A percentile compares a stretch with the other conserved stretches of the same genome.
Conservation (phyloP, 2,329 filamentous ascomycete species). For the Zopfia rhizophila region DNA sequence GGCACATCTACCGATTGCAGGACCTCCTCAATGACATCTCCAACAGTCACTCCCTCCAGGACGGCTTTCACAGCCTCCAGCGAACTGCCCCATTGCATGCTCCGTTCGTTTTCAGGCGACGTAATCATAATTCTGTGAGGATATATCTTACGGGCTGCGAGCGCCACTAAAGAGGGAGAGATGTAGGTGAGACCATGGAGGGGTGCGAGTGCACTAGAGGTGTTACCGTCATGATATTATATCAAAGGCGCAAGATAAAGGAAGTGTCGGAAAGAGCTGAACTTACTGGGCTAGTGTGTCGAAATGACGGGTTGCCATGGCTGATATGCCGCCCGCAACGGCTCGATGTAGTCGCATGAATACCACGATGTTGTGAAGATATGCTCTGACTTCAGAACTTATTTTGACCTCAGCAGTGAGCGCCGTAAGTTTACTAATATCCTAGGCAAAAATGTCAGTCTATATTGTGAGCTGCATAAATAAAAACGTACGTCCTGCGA, state of each 20-base stretch:
- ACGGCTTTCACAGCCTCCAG: slow-evolving; percentile 73
- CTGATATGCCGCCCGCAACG: slow-evolving; percentile 80
- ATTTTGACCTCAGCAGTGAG: slow-evolving; percentile 69
- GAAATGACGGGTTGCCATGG: slow-evolving; percentile 82
- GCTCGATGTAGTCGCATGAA: slow-evolving; percentile 91
- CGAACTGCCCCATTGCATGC: slow-evolving; percentile 92
- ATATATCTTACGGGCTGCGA: slow-evolving; percentile 89
- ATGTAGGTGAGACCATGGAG: slow-evolving; percentile 84
- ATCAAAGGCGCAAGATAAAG: background rate
- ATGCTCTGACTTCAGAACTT: slow-evolving; percentile 81
- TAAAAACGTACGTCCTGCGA: slow-evolving; percentile 55
- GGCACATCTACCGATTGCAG: slow-evolving; percentile 67
- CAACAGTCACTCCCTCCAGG: slow-evolving; percentile 68
- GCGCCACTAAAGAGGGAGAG: slow-evolving; percentile 82
- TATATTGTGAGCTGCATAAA: background rate
- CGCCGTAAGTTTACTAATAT: slow-evolving; percentile 69
- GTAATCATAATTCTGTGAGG: slow-evolving; percentile 82
- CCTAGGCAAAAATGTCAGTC: slow-evolving; percentile 36
- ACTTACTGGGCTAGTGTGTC: slow-evolving; percentile 70
- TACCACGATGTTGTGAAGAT: slow-evolving; percentile 86
- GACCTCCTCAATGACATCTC: slow-evolving; percentile 68
- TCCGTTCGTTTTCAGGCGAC: slow-evolving; percentile 77
- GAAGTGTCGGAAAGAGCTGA: background rate
- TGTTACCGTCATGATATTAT: slow-evolving; percentile 43
- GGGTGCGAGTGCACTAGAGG: slow-evolving; percentile 73